A percentile compares a stretch with the other conserved stretches of the same genome.
phyloP scores from a whole-genome alignment of 441 rosid genomes.

The Populus hybrid region DNA sequence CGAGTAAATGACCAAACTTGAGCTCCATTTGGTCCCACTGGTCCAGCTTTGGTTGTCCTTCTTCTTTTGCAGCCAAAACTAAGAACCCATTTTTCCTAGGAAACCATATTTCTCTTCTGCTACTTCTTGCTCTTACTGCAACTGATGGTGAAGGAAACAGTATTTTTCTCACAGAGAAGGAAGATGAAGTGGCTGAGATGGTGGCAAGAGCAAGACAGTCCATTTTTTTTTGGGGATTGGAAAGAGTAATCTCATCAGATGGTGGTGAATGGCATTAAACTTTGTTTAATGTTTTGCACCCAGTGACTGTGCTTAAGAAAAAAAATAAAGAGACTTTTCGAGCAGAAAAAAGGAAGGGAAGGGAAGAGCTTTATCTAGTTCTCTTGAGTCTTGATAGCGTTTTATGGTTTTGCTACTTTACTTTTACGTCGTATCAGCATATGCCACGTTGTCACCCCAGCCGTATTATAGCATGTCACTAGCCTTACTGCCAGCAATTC shows the following conservation, averaged over 20 bases:
- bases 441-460: no score
- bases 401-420: no score
- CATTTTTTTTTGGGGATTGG: conserved; percentile 34
- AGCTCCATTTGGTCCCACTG: conserved; percentile 92
- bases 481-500: no score
- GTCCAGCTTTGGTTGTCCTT: conserved; percentile 46
- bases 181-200: conserved; percentile 21
- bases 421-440: no score
- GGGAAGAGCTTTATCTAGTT: conserved; percentile 7
- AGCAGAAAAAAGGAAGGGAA: background rate
- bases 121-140: conserved; percentile 18
- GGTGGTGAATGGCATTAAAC: conserved; percentile 5
- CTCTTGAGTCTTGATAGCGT: background rate
- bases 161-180: conserved; percentile 16
- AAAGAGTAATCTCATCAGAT: conserved; percentile 21
- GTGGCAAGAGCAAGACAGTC: conserved; percentile 44
- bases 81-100: conserved; percentile 28
- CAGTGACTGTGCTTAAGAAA: background rate
- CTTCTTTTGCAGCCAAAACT: conserved; percentile 52
- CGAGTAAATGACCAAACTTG: conserved; percentile 75
- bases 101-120: conserved; percentile 21
- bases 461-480: no score
- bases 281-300: background rate
- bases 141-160: conserved; percentile 23
- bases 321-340: background rate